Percentiles rank a stretch among this genome's conserved stretches.
These are phyloP conservation scores for Bromus sterilis DNA, from an alignment of 176 grass and related monocot genomes.

Conservation along the genomic window DNA sequence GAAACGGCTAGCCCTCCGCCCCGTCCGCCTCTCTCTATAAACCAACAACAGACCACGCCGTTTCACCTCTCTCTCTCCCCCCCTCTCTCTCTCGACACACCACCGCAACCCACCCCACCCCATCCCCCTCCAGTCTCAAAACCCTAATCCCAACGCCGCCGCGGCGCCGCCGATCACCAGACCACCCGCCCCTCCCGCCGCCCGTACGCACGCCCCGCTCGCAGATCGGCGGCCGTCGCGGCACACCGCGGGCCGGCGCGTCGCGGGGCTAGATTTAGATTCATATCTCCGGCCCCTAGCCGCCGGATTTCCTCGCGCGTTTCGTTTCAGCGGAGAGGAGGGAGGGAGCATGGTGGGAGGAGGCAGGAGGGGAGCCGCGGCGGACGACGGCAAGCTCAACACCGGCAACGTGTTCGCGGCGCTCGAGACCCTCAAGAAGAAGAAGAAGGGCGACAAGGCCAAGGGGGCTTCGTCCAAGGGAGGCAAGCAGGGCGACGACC, in stretches of 20 bases:
- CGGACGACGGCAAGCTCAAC: constrained; percentile 74
- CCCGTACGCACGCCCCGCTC: neutral
- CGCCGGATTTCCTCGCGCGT: neutral
- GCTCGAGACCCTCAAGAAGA: constrained; percentile 97
- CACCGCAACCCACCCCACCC: neutral
- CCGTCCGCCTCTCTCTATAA: neutral
- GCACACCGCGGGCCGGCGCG: too few relatives aligned
- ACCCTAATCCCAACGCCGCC: constrained; percentile 30
- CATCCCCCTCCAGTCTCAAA: constrained; percentile 30
- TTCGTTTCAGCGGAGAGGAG: too few relatives aligned
- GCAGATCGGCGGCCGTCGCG: constrained; percentile 22
- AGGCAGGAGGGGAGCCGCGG: constrained; percentile 54
- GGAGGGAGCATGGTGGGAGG: constrained; percentile 63
- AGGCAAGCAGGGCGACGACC: constrained; percentile 14
- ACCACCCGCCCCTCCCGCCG: too few relatives aligned
- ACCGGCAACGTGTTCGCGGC: constrained; percentile 92
- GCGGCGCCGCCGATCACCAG: neutral
- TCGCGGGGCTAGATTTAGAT: constrained; percentile 34
- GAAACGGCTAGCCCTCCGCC: neutral
- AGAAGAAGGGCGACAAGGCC: constrained; percentile 72
- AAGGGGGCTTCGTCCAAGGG: constrained; percentile 50
- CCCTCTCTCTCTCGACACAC: neutral
- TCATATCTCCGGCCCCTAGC: neutral
- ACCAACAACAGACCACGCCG: neutral
- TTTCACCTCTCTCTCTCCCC: neutral